phyloP scores from a whole-genome alignment of 441 rosid genomes.

The Breynia disticha region DNA sequence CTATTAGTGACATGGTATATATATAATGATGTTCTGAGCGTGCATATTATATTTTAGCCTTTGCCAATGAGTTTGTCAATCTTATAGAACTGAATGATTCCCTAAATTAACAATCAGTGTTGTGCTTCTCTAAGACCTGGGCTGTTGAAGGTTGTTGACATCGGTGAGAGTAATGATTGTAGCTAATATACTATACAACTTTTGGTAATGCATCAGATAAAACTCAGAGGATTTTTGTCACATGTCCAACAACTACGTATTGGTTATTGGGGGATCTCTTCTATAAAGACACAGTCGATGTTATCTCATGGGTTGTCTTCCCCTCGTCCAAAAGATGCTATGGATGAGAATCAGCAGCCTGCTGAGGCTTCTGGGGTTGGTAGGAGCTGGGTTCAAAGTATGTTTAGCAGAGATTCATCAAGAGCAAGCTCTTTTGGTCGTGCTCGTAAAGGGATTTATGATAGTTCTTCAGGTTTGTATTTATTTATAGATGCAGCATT shows the following conservation, averaged over 20 bases:
- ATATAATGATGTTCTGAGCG: too few species aligned
- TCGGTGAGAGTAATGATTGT: background rate
- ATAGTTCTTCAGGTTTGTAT: slow-evolving; percentile 52
- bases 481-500: background rate
- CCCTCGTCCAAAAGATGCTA: slow-evolving; percentile 68
- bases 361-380: slow-evolving; percentile 91
- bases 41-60: too few species aligned
- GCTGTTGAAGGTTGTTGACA: background rate
- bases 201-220: slow-evolving; percentile 48
- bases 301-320: slow-evolving; percentile 70
- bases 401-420: slow-evolving; percentile 94
- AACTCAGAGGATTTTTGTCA: slow-evolving; percentile 85
- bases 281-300: slow-evolving; percentile 49
- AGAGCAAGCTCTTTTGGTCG: slow-evolving; percentile 69
- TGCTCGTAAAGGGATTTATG: slow-evolving; percentile 76
- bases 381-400: slow-evolving; percentile 99
- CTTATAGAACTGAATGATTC: too few species aligned
- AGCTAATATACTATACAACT: background rate
- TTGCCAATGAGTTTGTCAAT: too few species aligned
- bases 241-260: slow-evolving; percentile 91
- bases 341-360: slow-evolving; percentile 78
- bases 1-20: too few species aligned
- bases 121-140: too few species aligned
- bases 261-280: slow-evolving; percentile 89
- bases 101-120: too few species aligned